Conservation (phyloP, 495 filamentous ascomycete genomes). For the Hypoxylon perforatum region DNA sequence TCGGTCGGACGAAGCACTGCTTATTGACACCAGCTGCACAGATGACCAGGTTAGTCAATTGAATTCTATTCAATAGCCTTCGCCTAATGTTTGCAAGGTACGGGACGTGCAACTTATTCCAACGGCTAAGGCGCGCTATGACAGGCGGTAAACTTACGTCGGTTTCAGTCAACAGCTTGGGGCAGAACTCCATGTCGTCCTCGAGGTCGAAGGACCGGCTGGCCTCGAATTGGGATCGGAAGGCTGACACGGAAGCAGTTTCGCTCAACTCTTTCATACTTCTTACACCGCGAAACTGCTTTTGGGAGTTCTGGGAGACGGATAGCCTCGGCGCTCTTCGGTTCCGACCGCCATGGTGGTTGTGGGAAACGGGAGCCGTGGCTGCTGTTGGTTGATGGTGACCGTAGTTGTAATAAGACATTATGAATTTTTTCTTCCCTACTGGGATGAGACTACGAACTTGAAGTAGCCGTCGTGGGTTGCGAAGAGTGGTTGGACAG, state of each 20-base stretch:
- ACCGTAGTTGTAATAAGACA: constrained; percentile 84
- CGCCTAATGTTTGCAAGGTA: neutral
- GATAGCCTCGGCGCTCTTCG: constrained; percentile 86
- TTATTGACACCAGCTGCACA: constrained; percentile 78
- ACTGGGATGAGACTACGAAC: constrained; percentile 28
- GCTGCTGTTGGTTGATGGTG: constrained; percentile 71
- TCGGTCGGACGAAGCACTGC: constrained; percentile 92
- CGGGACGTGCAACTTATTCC: constrained; percentile 24
- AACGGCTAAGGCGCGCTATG: neutral
- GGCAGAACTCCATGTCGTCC: constrained; percentile 97
- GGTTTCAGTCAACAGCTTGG: constrained; percentile 90
- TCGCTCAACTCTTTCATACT: constrained; percentile 92
- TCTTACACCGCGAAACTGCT: constrained; percentile 83
- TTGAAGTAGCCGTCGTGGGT: constrained; percentile 26
- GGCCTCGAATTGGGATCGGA: constrained; percentile 87
- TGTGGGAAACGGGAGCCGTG: constrained; percentile 67
- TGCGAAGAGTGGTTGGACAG: constrained; percentile 39
- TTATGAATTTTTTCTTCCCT: constrained; percentile 56
- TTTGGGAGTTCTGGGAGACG: constrained; percentile 81
- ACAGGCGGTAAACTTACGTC: constrained; percentile 76
- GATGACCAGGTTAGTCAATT: constrained; percentile 34
- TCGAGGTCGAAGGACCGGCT: constrained; percentile 96
- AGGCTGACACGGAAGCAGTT: constrained; percentile 74
- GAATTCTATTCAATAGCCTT: neutral
- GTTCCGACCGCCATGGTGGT: constrained; percentile 86